Percentiles rank a stretch among this genome's conserved stretches.
Conservation (phyloP, 2,329 filamentous ascomycete species). For the Fusarium poae region DNA sequence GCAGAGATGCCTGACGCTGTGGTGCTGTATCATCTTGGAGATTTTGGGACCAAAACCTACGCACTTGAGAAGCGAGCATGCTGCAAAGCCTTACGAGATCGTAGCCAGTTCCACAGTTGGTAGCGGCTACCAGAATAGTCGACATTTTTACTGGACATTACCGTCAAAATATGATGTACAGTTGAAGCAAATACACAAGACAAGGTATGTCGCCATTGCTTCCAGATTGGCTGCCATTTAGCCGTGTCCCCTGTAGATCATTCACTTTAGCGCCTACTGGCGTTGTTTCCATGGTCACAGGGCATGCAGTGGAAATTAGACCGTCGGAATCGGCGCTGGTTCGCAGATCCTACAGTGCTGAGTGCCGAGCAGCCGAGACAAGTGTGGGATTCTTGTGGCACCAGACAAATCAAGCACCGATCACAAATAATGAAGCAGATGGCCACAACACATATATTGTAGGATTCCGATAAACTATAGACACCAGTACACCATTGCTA, state of each 20-base stretch:
- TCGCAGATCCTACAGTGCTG: not conserved
- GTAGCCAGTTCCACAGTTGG: not conserved
- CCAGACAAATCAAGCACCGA: not conserved
- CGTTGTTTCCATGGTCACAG: not conserved
- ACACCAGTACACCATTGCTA: constrained; percentile 12
- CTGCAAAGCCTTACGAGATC: not conserved
- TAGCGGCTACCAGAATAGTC: not conserved
- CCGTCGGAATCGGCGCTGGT: not conserved
- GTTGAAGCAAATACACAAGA: not conserved
- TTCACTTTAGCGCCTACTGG: not conserved
- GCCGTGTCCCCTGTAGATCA: not conserved
- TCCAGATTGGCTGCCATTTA: not conserved
- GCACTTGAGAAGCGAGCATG: not conserved
- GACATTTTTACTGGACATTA: not conserved
- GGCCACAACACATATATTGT: constrained; percentile 1
- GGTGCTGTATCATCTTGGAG: not conserved
- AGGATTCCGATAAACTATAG: not conserved
- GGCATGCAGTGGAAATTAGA: not conserved
- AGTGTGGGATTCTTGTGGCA: no score
- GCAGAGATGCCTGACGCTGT: fast-evolving
- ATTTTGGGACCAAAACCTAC: not conserved
- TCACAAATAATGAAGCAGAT: not conserved
- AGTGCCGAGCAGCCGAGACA: constrained; percentile 3
- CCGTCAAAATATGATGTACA: no score
- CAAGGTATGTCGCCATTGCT: not conserved